A percentile compares a stretch with the other conserved stretches of the same genome.
Conservation (phyloP, 2,329 filamentous ascomycete species). For the Rhinocladiella mackenziei region DNA sequence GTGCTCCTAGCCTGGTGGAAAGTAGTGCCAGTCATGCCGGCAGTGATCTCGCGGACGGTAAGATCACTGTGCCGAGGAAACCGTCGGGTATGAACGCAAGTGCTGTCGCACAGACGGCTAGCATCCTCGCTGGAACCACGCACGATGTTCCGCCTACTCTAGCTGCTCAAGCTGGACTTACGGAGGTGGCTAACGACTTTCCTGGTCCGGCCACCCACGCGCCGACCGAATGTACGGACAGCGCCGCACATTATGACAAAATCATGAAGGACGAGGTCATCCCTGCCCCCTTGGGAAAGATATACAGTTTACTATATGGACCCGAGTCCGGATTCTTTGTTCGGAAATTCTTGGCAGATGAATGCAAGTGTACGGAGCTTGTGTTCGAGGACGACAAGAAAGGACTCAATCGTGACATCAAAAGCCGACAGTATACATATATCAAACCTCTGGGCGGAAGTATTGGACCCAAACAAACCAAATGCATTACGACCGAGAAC, state of each 20-base stretch:
- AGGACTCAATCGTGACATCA: constrained; percentile 70
- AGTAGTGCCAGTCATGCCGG: constrained; percentile 52
- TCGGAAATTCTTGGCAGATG: constrained; percentile 75
- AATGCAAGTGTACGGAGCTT: constrained; percentile 77
- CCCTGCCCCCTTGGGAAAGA: constrained; percentile 81
- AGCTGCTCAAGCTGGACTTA: constrained; percentile 25
- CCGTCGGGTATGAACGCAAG: constrained; percentile 53
- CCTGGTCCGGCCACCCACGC: constrained; percentile 78
- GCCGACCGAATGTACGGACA: constrained; percentile 81
- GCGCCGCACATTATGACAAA: constrained; percentile 75
- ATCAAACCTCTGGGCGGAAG: constrained; percentile 82
- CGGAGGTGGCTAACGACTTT: constrained; percentile 58
- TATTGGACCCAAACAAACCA: constrained; percentile 90
- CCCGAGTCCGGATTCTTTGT: constrained; percentile 75
- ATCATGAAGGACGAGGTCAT: constrained; percentile 81
- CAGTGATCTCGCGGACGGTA: constrained; percentile 49
- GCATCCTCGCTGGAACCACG: constrained; percentile 14
- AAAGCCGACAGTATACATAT: constrained; percentile 72
- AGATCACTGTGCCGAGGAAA: constrained; percentile 66
- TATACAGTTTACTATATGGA: constrained; percentile 86
- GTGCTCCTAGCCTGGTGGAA: constrained; percentile 59
- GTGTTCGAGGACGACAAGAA: constrained; percentile 78
- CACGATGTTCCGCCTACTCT: constrained; percentile 37
- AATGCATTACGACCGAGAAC: constrained; percentile 81
- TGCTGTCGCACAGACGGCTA: constrained; percentile 31